phyloP scores from a whole-genome alignment of 192 early-diverging fungal genomes.

The Gonapodya sp. region DNA sequence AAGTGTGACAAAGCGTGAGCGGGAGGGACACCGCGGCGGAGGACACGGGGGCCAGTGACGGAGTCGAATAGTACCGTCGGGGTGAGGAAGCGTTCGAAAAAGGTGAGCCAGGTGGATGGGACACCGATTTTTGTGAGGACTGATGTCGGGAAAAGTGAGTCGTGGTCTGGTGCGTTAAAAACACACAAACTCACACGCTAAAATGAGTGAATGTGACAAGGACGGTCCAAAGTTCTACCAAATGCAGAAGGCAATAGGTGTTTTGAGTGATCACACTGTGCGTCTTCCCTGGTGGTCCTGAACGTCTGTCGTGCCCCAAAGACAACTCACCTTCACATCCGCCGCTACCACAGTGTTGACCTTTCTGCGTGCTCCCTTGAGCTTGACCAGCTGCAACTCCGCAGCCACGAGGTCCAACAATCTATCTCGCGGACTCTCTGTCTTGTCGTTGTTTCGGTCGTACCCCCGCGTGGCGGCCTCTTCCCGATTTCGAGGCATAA shows the following conservation, averaged over 20 bases:
- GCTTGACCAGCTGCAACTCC: background rate
- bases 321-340: background rate
- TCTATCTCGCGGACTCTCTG: background rate
- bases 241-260: too few species aligned
- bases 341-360: background rate
- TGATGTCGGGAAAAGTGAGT: background rate
- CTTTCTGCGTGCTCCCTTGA: background rate
- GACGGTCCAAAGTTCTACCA: background rate
- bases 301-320: too few species aligned
- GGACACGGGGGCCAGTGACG: background rate
- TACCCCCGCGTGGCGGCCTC: background rate
- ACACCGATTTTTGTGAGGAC: background rate
- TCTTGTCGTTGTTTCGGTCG: background rate
- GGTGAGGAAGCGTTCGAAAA: background rate
- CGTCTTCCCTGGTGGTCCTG: too few species aligned
- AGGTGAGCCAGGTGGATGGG: background rate
- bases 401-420: background rate
- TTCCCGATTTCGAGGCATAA: background rate
- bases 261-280: too few species aligned
- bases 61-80: background rate
- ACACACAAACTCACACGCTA: background rate
- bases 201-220: background rate
- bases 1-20: background rate
- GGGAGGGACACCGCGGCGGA: background rate
- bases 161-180: background rate